Base-by-base conservation (phyloP, 257 asterid species). In the Asclepias syriaca region DNA sequence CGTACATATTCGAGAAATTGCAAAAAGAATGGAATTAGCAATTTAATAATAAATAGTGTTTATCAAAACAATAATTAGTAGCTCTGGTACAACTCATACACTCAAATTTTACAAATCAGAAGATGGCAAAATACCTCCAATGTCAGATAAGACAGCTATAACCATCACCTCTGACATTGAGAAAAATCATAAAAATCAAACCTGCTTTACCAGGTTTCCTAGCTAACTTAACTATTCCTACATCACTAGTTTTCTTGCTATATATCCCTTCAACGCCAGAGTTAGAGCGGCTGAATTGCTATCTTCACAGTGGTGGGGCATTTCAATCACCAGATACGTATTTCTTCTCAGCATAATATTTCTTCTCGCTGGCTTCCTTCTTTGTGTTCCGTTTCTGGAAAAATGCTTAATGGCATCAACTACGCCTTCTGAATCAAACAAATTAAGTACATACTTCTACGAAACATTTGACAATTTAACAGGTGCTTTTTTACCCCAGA, bases 311-410 rank as follows among this genome's bases (percentile, higher is more conserved):
- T 18, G 49, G 68, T 4, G 15, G 2, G 2, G 68, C 68, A 37
- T 55, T 70, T 83, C 83, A 93, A 77, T 93, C 96, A 14, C 90
- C 89, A 0, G 85, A 80, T 3, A 94, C 91, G 19, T 85, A 89
- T 70, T 84, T 87, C 89, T 88, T 91, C 80, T 89, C 86, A 4
- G 84, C 88, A 11, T 91, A 94, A 64, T 89, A 94, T 73, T 85
- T 91, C 89, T 89, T 88, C 80, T 91, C 97, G 8, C 96, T 89
- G 11, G 87, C 96, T 87, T 86, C 89, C 79, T 94, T 94, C 89
- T 87, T 94, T 27, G 92, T 91, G 58, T 94, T 94, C 22, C 96
- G 95, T 83, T 88, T 88, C 98, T 93, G 93, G 72, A 70, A 37
- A 45, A 15, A 48, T 18, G 59, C 37, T 19, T 14, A 48, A 75